These are phyloP conservation scores for Ciborinia camelliae DNA, from an alignment of 2,329 filamentous ascomycete genomes.

Conservation along the genomic window DNA sequence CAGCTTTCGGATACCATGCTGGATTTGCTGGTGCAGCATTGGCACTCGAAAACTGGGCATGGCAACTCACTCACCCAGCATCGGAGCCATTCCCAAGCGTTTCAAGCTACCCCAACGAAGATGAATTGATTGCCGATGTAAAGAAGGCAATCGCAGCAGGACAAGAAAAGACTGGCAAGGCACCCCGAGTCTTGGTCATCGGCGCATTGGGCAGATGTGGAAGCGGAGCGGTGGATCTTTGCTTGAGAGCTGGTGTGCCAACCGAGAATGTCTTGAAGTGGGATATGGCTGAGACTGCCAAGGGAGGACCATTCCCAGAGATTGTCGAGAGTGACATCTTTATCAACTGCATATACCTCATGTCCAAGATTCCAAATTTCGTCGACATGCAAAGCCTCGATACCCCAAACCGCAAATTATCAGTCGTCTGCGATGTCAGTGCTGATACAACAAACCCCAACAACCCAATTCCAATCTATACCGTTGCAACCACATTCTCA, in stretches of 20 bases:
- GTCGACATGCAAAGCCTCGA: constrained; percentile 68
- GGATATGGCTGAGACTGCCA: constrained; percentile 75
- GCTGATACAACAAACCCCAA: constrained; percentile 72
- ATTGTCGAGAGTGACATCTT: constrained; percentile 74
- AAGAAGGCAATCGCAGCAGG: constrained; percentile 67
- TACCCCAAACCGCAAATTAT: constrained; percentile 65
- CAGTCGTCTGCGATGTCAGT: constrained; percentile 76
- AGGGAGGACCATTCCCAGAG: constrained; percentile 70
- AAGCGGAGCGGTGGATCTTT: constrained; percentile 77
- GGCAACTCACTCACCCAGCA: constrained; percentile 69
- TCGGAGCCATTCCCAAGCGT: constrained; percentile 64
- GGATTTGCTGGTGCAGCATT: constrained; percentile 71
- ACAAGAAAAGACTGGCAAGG: constrained; percentile 61
- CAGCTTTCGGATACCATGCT: constrained; percentile 61
- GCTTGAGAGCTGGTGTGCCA: constrained; percentile 68
- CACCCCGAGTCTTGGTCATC: constrained; percentile 77
- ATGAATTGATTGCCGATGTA: constrained; percentile 68
- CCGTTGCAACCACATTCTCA: constrained; percentile 79
- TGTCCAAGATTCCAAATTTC: constrained; percentile 75
- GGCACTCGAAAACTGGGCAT: constrained; percentile 77
- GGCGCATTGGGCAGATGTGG: constrained; percentile 83
- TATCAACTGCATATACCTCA: constrained; percentile 88
- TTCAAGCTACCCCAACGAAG: constrained; percentile 70
- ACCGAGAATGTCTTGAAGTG: constrained; percentile 62
- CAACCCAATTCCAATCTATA: constrained; percentile 72